These are phyloP conservation scores for Aspergillus intermedius DNA, from an alignment of 2,329 filamentous ascomycete species.

Conservation along the genomic window DNA sequence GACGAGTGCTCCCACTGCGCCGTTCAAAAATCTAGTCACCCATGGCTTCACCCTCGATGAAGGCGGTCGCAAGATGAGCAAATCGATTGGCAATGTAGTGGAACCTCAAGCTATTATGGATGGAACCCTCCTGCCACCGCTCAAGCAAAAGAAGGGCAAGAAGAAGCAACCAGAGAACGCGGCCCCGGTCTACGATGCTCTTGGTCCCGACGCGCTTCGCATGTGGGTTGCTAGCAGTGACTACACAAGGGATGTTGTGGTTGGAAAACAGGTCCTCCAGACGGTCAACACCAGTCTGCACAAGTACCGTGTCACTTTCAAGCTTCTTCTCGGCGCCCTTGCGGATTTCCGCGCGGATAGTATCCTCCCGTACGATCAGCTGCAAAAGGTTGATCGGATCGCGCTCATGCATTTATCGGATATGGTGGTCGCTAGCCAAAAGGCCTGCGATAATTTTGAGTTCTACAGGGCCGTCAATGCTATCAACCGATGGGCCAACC, in stretches of 20 bases:
- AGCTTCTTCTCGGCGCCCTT: conserved; percentile 78
- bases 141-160: conserved; percentile 57
- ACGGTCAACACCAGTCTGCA: conserved; percentile 69
- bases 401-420: conserved; percentile 68
- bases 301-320: conserved; percentile 84
- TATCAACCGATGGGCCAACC: conserved; percentile 74
- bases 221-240: conserved; percentile 90
- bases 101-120: conserved; percentile 77
- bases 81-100: conserved; percentile 86
- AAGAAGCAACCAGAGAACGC: conserved; percentile 33
- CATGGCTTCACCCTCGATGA: conserved; percentile 92
- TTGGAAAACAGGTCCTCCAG: conserved; percentile 70
- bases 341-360: conserved; percentile 47
- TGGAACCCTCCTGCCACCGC: conserved; percentile 66
- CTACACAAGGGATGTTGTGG: conserved; percentile 79
- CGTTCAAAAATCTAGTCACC: conserved; percentile 85
- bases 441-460: conserved; percentile 64
- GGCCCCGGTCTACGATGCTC: conserved; percentile 53
- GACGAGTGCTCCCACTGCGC: conserved; percentile 45
- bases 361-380: conserved; percentile 36
- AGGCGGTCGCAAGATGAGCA: conserved; percentile 96
- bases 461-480: conserved; percentile 70
- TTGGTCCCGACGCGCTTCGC: conserved; percentile 80
- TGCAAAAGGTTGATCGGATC: conserved; percentile 63
- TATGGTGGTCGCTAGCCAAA: conserved; percentile 58